Evolutionary conservation across 371 early-diverging fungal genomes (phyloP), one percentile per base, ranked within the genome.

Genomic region (Rhizopus stolonifer): DNA sequence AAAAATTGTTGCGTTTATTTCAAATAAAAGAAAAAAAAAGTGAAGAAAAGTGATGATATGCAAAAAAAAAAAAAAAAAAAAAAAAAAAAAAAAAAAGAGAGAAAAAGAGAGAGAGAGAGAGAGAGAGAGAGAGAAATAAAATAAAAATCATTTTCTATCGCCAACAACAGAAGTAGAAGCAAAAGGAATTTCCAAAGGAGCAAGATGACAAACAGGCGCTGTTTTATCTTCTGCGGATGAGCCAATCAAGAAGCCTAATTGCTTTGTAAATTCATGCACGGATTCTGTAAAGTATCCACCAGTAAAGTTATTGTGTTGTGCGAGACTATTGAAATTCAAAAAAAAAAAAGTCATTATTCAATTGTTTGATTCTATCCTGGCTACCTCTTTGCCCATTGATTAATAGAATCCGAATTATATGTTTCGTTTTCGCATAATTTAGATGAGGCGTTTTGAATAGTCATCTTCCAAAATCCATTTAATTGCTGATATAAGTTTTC

Each of bases 321-420:
- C 82, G 31, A 85, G 64, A 46, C 81, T 82, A 65, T 18, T 33
- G 1, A 33, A 17, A 32, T 32, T 0, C 15, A 33, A n/a, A 23
- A 31, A 4, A n/a, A n/a, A n/a, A n/a, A n/a, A n/a, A n/a, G n/a
- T n/a, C n/a, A n/a, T n/a, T n/a, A 4, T 29, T 29, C 31, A 29
- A 29, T 7, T 10, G 31, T 29, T 29, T 29, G 4, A 10, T 29
- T 4, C 10, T 7, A 29, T 29, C 7, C 10, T 29, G 10, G 31
- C 31, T 77, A 81, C 81, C 77, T 77, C 54, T 73, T 81, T 4
- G 84, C 91, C 95, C 95, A 95, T 61, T 90, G 89, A 34, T 74
- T 77, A 18, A 93, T 86, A 18, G 86, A 75, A 31, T 79, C 72
- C 15, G 85, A 79, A 44, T 86, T 87, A 59, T 82, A 91, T 26